Percentiles rank a stretch among this genome's conserved stretches.
Conservation (phyloP, 129 eudicot genomes). For the Scalesia atractyloides region DNA sequence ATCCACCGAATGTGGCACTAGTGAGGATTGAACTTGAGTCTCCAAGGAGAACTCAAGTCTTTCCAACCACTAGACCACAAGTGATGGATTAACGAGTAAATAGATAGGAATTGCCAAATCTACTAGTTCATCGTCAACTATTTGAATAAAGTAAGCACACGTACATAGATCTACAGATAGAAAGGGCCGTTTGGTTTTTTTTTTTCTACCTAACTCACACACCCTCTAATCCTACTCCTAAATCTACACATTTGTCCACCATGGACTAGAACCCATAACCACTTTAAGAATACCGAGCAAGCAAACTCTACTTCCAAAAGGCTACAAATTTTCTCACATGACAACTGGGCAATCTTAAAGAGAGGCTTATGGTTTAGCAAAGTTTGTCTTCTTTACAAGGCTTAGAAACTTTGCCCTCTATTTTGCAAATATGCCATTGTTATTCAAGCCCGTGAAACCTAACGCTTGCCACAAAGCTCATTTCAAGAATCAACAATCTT, state of each 20-base stretch:
- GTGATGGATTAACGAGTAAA: background rate
- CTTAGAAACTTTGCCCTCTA: background rate
- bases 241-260: too few species aligned
- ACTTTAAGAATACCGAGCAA: background rate
- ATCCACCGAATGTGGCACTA: too few species aligned
- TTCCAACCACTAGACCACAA: too few species aligned
- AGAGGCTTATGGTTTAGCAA: background rate
- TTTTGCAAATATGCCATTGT: background rate
- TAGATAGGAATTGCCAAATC: background rate
- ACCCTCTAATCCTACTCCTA: too few species aligned
- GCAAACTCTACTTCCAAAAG: background rate
- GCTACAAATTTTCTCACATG: background rate
- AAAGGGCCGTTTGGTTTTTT: background rate
- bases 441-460: background rate
- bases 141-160: too few species aligned
- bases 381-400: background rate
- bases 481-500: too few species aligned
- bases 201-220: too few species aligned
- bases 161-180: background rate
- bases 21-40: too few species aligned
- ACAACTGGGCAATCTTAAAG: background rate
- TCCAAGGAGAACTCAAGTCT: too few species aligned
- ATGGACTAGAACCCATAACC: too few species aligned
- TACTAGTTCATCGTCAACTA: background rate
- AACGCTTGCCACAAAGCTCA: background rate